Base-by-base conservation (phyloP, 2,329 filamentous ascomycete genomes). In the Magnaporthales sp. region DNA sequence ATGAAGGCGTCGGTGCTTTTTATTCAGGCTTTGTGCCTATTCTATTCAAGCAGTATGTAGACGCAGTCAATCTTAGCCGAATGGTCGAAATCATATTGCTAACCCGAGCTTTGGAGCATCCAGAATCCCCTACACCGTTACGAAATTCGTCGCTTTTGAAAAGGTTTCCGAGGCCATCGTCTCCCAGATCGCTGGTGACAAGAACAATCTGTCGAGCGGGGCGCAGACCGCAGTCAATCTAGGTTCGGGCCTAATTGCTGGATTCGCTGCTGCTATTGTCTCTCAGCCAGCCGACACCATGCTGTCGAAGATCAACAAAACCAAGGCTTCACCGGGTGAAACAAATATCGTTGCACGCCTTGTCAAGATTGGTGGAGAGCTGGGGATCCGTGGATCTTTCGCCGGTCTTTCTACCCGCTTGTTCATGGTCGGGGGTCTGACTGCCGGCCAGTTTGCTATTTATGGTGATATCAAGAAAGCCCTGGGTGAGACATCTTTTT, bases 231-330 rank as follows among this genome's bases (percentile, higher is more conserved):
- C 80, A 77, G 85, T 91, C 82, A 93, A 93, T 85, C 84, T 77
- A 56, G 73, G 74, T 67, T 72, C 70, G 66, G 74, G 75, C 70
- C 74, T 76, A 51, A 67, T 74, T 46, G 74, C 75, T 91, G 90
- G 91, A 88, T 90, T 93, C 80, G 90, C 90, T 73, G 91, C 91
- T 72, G 91, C 91, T 76, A 76, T 92, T 74, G 85, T 93, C 76
- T 93, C 91, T 69, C 91, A 93, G 82, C 91, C 91, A 72, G 91
- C 91, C 76, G 91, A 93, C 78, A 93, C 91, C 75, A 93, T 93
- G 90, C 87, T 93, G 73, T 87, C 83, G 81, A 93, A 92, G 86
- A 93, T 93, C 84, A 93, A 93, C 89, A 93, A 93, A 89, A 91
- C 89, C 79, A 88, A 89, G 81, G 91, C 89, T 80, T 81, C 85